These are phyloP conservation scores for Fusarium nodosum DNA, from an alignment of 2,329 filamentous ascomycete species.

Conservation along the genomic window DNA sequence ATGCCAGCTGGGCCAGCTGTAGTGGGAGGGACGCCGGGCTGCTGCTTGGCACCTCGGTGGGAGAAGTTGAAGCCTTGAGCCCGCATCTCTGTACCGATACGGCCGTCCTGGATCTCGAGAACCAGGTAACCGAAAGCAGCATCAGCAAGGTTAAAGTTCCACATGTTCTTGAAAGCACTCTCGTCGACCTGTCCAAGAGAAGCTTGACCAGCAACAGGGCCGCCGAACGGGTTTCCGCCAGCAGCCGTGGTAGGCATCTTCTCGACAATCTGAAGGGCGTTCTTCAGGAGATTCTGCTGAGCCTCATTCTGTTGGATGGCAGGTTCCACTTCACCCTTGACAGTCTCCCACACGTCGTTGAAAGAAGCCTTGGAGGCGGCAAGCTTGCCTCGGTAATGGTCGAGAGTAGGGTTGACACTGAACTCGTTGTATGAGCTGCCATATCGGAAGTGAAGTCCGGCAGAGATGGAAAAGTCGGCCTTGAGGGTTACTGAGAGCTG, in stretches of 20 bases:
- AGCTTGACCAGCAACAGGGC: conserved; percentile 78
- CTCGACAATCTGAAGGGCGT: conserved; percentile 92
- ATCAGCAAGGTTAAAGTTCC: conserved; percentile 99
- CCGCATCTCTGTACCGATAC: conserved; percentile 98
- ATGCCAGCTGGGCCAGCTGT: conserved; percentile 49
- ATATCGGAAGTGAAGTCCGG: conserved; percentile 97
- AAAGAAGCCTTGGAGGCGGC: conserved; percentile 98
- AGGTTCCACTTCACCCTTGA: conserved; percentile 94
- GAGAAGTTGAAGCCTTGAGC: conserved; percentile 99
- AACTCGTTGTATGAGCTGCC: conserved; percentile 99
- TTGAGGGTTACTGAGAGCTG: conserved; percentile 98
- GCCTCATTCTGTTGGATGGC: conserved; percentile 94
- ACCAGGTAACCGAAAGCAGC: conserved; percentile 97
- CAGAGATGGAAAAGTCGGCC: conserved; percentile 97
- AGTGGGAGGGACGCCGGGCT: conserved; percentile 56
- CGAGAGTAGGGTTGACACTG: conserved; percentile 96
- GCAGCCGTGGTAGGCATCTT: conserved; percentile 98
- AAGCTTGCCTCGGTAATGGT: conserved; percentile 98
- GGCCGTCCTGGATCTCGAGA: conserved; percentile 92
- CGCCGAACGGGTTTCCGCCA: conserved; percentile 96
- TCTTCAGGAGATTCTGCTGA: conserved; percentile 91
- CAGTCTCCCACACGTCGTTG: conserved; percentile 99
- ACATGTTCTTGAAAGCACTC: conserved; percentile 99
- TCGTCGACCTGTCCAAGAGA: conserved; percentile 93
- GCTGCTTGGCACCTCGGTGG: conserved; percentile 88